Percentiles rank a stretch among this genome's conserved stretches.
phyloP scores from a whole-genome alignment of 352 stramenopile species.

The Globisporangium alternatum region DNA sequence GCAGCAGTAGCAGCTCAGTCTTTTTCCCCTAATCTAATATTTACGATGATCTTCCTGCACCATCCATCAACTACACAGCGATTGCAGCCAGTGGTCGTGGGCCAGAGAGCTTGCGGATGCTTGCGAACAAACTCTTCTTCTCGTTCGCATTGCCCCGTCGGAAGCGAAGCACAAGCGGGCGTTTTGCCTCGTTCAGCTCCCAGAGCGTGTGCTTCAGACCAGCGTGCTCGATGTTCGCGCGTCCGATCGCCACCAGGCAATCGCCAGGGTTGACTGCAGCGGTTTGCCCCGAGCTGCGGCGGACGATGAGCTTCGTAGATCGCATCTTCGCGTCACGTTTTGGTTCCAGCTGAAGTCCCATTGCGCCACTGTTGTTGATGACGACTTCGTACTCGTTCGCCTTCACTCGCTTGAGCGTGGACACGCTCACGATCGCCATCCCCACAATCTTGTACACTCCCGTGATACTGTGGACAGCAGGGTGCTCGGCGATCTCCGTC shows the following conservation, averaged over 20 bases:
- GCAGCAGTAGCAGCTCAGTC: constrained; percentile 3
- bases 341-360: constrained; percentile 68
- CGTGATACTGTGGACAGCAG: constrained; percentile 73
- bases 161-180: constrained; percentile 77
- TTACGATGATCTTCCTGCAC: neutral
- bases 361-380: constrained; percentile 51
- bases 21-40: constrained; percentile 11
- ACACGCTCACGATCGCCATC: constrained; percentile 80
- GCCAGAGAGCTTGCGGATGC: constrained; percentile 32
- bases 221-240: constrained; percentile 80
- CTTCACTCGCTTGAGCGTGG: constrained; percentile 64
- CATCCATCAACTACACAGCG: constrained; percentile 31
- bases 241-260: constrained; percentile 77
- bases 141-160: constrained; percentile 71
- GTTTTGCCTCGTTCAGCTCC: constrained; percentile 73
- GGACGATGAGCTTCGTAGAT: constrained; percentile 72
- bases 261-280: constrained; percentile 79
- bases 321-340: constrained; percentile 37
- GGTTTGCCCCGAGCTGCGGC: constrained; percentile 62
- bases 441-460: constrained; percentile 79
- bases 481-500: constrained; percentile 66
- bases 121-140: constrained; percentile 75
- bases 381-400: constrained; percentile 81
- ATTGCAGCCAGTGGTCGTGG: constrained; percentile 30
- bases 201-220: constrained; percentile 84